A percentile compares a stretch with the other conserved stretches of the same genome.
phyloP scores from a whole-genome alignment of 164 flowering plant species.

The Vitis labrusca region DNA sequence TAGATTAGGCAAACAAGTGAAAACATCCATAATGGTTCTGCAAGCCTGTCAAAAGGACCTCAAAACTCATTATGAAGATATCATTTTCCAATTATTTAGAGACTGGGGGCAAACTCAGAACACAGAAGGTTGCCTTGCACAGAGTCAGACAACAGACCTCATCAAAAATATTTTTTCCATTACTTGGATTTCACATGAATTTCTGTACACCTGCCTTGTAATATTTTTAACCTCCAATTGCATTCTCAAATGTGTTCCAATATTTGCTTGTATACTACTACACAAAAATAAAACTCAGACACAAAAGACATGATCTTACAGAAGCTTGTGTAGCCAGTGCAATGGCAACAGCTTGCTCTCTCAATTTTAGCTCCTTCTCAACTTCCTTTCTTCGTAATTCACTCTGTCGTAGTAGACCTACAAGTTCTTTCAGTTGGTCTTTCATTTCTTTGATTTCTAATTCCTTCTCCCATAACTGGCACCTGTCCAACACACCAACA shows the following conservation, averaged over 20 bases:
- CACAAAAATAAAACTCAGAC: background rate
- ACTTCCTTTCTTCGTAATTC: constrained; percentile 80
- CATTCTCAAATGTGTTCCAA: background rate
- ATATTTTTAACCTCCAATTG: background rate
- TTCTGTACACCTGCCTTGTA: no score
- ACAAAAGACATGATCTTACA: constrained; percentile 37
- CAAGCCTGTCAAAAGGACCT: background rate
- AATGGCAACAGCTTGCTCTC: constrained; percentile 80
- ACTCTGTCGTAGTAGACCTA: constrained; percentile 74
- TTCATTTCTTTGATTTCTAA: constrained; percentile 84
- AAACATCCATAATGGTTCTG: background rate
- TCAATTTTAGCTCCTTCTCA: constrained; percentile 85
- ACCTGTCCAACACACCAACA: constrained; percentile 36
- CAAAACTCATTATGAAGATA: background rate
- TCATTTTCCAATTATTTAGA: background rate
- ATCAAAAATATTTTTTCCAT: background rate
- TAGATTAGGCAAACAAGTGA: background rate
- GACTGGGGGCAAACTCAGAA: background rate
- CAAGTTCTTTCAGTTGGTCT: constrained; percentile 88
- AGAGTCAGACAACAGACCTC: background rate
- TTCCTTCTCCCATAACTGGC: constrained; percentile 83
- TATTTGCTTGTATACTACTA: background rate
- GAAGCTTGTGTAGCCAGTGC: constrained; percentile 69
- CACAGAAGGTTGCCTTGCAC: background rate
- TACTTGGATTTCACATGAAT: background rate